These are phyloP conservation scores for Chaetomium olivaceum DNA, from an alignment of 2,329 filamentous ascomycete genomes.

Conservation along the genomic window DNA sequence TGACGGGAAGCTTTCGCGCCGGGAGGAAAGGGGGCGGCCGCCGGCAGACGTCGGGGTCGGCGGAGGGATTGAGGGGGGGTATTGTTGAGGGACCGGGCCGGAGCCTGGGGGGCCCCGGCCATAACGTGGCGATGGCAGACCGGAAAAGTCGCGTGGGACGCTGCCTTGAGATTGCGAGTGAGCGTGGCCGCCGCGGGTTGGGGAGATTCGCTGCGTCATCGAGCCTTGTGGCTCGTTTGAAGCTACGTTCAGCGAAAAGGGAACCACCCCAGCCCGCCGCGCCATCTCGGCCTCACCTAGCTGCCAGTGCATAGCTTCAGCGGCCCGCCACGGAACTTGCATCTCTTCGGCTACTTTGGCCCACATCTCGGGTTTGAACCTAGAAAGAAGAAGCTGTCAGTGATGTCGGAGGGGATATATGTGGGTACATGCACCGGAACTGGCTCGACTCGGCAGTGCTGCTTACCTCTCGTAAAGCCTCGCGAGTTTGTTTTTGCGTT, in stretches of 20 bases:
- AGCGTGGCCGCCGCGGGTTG: slow-evolving; percentile 38
- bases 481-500: slow-evolving; percentile 95
- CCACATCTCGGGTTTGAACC: slow-evolving; percentile 99
- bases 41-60: slow-evolving; percentile 33
- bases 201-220: slow-evolving; percentile 4
- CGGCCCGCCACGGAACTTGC: slow-evolving; percentile 90
- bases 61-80: slow-evolving; percentile 30
- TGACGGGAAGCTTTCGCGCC: slow-evolving; percentile 45
- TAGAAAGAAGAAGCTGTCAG: slow-evolving; percentile 44
- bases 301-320: slow-evolving; percentile 98
- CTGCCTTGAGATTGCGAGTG: slow-evolving; percentile 52
- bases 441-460: too few species aligned
- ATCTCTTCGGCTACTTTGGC: slow-evolving; percentile 93
- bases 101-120: slow-evolving; percentile 42
- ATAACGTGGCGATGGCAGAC: slow-evolving; percentile 48
- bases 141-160: slow-evolving; percentile 46
- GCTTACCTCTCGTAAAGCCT: slow-evolving; percentile 87
- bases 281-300: slow-evolving; percentile 94
- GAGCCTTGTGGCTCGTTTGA: slow-evolving; percentile 42
- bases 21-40: slow-evolving; percentile 42
- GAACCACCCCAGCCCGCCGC: slow-evolving; percentile 81
- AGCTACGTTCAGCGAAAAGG: slow-evolving; percentile 66
- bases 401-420: background rate
- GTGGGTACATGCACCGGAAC: background rate
- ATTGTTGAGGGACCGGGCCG: slow-evolving; percentile 26